Conservation (phyloP, 2,329 filamentous ascomycete species). For the Talaromyces sp. region DNA sequence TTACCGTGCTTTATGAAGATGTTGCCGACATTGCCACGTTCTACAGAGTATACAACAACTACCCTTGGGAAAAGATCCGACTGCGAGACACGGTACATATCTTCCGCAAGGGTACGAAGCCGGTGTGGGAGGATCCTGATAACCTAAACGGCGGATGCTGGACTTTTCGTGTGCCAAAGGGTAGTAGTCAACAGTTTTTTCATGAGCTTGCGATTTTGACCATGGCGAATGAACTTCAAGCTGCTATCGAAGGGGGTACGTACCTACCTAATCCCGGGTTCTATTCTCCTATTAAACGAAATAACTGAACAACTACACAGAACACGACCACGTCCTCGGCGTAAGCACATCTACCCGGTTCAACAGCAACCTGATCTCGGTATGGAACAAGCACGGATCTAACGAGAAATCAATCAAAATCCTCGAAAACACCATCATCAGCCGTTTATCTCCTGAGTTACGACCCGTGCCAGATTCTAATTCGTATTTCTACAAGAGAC, state of each 20-base stretch:
- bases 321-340: constrained; percentile 79
- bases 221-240: constrained; percentile 37
- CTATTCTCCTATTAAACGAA: not conserved
- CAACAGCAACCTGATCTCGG: constrained; percentile 79
- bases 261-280: constrained; percentile 18
- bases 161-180: constrained; percentile 86
- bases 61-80: constrained; percentile 68
- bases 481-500: constrained; percentile 71
- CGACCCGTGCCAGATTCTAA: constrained; percentile 55
- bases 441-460: constrained; percentile 67
- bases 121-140: constrained; percentile 79
- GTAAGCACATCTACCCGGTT: constrained; percentile 83
- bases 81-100: constrained; percentile 74
- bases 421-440: constrained; percentile 67
- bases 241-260: constrained; percentile 77
- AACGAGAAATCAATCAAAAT: constrained; percentile 74
- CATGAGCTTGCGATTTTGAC: constrained; percentile 31
- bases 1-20: constrained; percentile 36
- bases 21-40: constrained; percentile 50
- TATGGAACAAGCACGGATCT: constrained; percentile 87
- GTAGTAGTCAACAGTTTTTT: constrained; percentile 50
- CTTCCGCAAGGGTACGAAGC: constrained; percentile 72
- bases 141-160: constrained; percentile 83
- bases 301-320: constrained; percentile 37
- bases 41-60: constrained; percentile 78